A percentile compares a stretch with the other conserved stretches of the same genome.
Conservation (phyloP, 176 grass and related monocot species). For the Carex myosuroides region DNA sequence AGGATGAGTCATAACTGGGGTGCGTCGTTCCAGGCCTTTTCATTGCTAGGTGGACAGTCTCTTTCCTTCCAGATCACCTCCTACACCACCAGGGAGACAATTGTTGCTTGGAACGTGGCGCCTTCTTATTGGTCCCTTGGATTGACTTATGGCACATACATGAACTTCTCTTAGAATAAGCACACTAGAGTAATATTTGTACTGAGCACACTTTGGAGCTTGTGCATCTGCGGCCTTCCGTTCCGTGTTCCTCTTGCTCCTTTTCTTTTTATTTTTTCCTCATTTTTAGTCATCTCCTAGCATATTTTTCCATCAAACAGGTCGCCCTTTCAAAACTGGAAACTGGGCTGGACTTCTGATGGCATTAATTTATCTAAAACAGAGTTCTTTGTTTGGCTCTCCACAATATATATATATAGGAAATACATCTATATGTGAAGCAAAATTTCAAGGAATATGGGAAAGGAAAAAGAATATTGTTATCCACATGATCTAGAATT, state of each 20-base stretch:
- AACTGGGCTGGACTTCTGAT: conserved; percentile 37
- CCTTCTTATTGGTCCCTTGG: conserved; percentile 52
- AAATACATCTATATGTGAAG: not conserved
- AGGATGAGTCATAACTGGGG: conserved; percentile 80
- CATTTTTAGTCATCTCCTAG: not conserved
- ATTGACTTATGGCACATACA: conserved; percentile 49
- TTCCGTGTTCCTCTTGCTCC: not conserved
- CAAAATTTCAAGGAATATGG: not conserved
- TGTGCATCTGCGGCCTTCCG: not conserved
- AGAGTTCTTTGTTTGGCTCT: not conserved
- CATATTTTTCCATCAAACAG: not conserved
- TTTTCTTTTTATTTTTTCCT: not conserved
- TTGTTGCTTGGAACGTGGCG: conserved; percentile 33
- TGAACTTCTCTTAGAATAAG: conserved; percentile 43
- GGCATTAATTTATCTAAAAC: conserved; percentile 10
- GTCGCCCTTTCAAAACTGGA: conserved; percentile 24
- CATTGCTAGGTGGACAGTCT: conserved; percentile 33
- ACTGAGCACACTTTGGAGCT: not conserved
- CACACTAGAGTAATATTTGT: conserved; percentile 6
- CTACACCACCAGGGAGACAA: conserved; percentile 50
- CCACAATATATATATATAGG: not conserved
- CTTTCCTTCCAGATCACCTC: conserved; percentile 74
- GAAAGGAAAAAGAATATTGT: not conserved
- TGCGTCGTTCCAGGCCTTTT: conserved; percentile 52
- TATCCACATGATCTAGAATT: conserved; percentile 14